Conservation (phyloP, 768 basidiomycete species). For the Sporobolomyces roseus region DNA sequence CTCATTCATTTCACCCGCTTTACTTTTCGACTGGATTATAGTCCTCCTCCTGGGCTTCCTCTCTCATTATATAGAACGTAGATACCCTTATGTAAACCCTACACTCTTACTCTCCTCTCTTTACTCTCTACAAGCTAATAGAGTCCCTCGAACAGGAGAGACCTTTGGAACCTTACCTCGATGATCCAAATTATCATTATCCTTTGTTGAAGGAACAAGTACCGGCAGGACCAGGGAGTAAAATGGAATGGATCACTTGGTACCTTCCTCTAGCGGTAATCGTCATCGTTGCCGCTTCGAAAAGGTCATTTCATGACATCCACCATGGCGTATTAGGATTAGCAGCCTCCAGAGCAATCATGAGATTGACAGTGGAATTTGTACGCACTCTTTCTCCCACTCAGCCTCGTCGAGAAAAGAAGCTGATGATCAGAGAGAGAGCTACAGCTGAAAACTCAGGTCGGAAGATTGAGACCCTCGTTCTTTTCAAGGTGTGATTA, state of each 20-base stretch:
- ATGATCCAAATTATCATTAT: conserved; percentile 11
- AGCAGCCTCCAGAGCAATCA: conserved; percentile 1
- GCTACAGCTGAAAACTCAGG: conserved; percentile 10
- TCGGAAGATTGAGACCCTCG: conserved; percentile 30
- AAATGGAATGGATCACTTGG: conserved; percentile 18
- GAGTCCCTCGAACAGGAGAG: too few species aligned
- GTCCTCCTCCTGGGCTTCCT: not conserved
- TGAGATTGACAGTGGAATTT: conserved; percentile 37
- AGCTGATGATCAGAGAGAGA: not conserved
- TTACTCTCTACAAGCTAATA: too few species aligned
- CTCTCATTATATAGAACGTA: conserved; percentile 6
- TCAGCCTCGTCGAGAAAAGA: too few species aligned
- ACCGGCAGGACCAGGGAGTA: not conserved
- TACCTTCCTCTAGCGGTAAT: conserved; percentile 22
- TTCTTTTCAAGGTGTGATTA: conserved; percentile 41
- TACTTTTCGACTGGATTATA: conserved; percentile 35
- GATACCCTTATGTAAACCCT: conserved; percentile 27
- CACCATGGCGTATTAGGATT: conserved; percentile 34
- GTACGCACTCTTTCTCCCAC: conserved; percentile 18
- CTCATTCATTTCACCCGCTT: conserved; percentile 9
- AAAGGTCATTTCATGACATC: conserved; percentile 20
- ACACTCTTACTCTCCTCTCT: too few species aligned
- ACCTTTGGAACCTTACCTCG: conserved; percentile 15
- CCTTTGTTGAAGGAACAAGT: not conserved
- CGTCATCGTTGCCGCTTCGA: conserved; percentile 2